phyloP scores from a whole-genome alignment of 495 filamentous ascomycete species.

The Penicillium canariense region DNA sequence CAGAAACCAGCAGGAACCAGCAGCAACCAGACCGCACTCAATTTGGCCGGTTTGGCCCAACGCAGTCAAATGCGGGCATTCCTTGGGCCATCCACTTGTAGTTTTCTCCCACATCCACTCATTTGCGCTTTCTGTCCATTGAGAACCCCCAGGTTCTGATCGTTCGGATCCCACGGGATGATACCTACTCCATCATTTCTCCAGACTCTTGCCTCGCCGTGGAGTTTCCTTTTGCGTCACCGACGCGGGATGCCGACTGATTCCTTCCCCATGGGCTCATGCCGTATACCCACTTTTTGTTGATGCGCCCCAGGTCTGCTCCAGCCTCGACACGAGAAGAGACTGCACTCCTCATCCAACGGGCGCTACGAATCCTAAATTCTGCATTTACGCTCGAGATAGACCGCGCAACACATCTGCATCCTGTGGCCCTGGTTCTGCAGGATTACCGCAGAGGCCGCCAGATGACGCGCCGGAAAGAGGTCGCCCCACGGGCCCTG shows the following conservation, averaged over 20 bases:
- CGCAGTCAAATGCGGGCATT: constrained; percentile 14
- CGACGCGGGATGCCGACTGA: constrained; percentile 26
- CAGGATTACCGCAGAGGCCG: neutral
- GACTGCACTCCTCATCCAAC: neutral
- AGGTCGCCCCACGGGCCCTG: constrained; percentile 2
- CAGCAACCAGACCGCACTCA: too few relatives aligned
- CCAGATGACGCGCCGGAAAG: constrained; percentile 12
- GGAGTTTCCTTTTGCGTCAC: constrained; percentile 15
- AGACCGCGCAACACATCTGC: neutral
- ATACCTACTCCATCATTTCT: constrained; percentile 1
- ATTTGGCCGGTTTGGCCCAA: too few relatives aligned
- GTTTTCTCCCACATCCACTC: constrained; percentile 2
- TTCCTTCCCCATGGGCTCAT: constrained; percentile 12
- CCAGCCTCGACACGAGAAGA: neutral
- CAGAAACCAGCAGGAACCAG: too few relatives aligned
- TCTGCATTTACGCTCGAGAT: neutral
- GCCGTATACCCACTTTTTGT: constrained; percentile 10
- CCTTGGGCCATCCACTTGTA: constrained; percentile 6
- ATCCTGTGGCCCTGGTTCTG: neutral
- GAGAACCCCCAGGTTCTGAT: neutral
- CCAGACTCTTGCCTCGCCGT: constrained; percentile 14
- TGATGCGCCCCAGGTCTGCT: constrained; percentile 9
- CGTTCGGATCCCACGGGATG: neutral
- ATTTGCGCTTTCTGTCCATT: neutral
- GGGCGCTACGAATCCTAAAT: neutral